Evolutionary conservation across 2,329 filamentous ascomycete genomes (phyloP).

Genomic region (Colletotrichum sojae): DNA sequence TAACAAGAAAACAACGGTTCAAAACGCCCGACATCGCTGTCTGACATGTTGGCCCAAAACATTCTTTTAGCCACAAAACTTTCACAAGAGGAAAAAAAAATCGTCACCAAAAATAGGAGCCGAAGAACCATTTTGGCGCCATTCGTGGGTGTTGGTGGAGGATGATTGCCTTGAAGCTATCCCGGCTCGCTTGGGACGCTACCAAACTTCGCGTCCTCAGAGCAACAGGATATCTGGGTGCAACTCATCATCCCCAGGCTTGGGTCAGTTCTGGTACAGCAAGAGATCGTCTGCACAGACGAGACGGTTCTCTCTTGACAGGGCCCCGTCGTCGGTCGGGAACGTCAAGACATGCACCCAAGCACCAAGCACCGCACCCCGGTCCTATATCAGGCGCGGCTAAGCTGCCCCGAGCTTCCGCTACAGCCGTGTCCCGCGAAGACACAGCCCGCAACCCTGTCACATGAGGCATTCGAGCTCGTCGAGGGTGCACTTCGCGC

Average conservation of each 20-base stretch:
- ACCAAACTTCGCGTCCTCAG: conserved; percentile 10
- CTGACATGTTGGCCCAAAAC: conserved; percentile 15
- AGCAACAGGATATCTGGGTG: conserved; percentile 15
- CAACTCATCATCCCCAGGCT: conserved; percentile 6
- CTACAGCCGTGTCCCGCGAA: conserved; percentile 31
- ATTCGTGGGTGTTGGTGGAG: conserved; percentile 8
- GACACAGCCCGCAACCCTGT: conserved; percentile 32
- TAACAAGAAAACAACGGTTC: conserved; percentile 10
- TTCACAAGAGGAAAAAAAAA: too few species aligned
- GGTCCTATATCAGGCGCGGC: conserved; percentile 36
- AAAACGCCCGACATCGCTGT: conserved; percentile 20
- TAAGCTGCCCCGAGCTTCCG: conserved; percentile 38
- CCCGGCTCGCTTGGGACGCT: background rate
- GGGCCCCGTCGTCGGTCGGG: conserved; percentile 19
- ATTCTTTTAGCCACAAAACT: conserved; percentile 1
- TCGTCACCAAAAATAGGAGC: conserved; percentile 31
- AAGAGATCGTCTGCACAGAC: conserved; percentile 40
- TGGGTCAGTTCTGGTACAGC: background rate
- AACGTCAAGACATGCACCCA: conserved; percentile 32
- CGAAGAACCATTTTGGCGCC: background rate
- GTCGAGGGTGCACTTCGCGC: conserved; percentile 33
- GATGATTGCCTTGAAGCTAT: background rate
- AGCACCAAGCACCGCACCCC: conserved; percentile 17
- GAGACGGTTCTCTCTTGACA: conserved; percentile 21
- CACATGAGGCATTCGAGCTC: conserved; percentile 20